Evolutionary conservation across 441 rosid genomes (phyloP).

Genomic region (Adansonia madagascariensis): DNA sequence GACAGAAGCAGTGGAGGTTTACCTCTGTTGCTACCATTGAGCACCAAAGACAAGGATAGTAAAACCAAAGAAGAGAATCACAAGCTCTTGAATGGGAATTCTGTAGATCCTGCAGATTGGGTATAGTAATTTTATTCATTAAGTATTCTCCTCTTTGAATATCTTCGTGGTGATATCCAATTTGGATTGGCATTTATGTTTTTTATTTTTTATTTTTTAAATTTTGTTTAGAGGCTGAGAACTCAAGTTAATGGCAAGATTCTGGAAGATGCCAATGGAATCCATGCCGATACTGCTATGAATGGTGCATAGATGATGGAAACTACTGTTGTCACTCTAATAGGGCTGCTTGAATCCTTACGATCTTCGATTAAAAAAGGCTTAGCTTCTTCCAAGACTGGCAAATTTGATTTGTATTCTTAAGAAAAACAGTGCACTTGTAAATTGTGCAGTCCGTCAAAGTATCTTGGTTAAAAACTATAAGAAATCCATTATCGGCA

Average conservation of each 20-base stretch:
- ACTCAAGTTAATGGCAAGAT: slow-evolving; percentile 89
- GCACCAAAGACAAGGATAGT: slow-evolving; percentile 63
- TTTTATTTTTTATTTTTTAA: background rate
- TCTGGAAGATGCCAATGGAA: slow-evolving; percentile 65
- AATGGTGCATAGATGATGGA: slow-evolving; percentile 70
- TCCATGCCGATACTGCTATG: slow-evolving; percentile 65
- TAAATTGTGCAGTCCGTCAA: slow-evolving; percentile 34
- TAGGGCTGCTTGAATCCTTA: slow-evolving; percentile 29
- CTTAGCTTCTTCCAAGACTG: slow-evolving; percentile 31
- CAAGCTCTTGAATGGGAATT: slow-evolving; percentile 93
- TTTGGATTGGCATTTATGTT: background rate
- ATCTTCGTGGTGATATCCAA: slow-evolving; percentile 4
- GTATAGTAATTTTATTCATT: slow-evolving; percentile 37
- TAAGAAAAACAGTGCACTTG: slow-evolving; percentile 33
- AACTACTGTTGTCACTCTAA: slow-evolving; percentile 23
- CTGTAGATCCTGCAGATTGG: slow-evolving; percentile 86
- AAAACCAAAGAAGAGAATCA: slow-evolving; percentile 85
- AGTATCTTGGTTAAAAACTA: slow-evolving; percentile 24
- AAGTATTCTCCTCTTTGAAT: slow-evolving; percentile 9
- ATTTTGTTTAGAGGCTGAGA: slow-evolving; percentile 70
- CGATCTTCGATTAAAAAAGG: slow-evolving; percentile 20
- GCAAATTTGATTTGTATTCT: slow-evolving; percentile 45
- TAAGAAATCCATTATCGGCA: slow-evolving; percentile 26
- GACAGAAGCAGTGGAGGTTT: slow-evolving; percentile 60
- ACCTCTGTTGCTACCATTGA: slow-evolving; percentile 64